Evolutionary conservation across 305 asterid species (phyloP).

Genomic region (Ruellia speciosa): DNA sequence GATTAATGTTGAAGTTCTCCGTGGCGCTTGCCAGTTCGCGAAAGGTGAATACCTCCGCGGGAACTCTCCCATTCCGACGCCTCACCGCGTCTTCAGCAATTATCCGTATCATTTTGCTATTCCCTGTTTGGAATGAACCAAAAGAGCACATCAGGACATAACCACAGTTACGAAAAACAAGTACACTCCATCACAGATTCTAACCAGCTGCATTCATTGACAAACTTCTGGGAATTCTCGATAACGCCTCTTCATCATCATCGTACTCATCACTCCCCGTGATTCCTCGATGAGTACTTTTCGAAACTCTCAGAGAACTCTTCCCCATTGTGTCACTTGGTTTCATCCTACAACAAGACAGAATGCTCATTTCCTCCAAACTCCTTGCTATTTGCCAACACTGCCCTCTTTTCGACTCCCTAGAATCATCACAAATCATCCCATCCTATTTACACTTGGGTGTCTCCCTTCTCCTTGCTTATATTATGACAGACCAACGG

Average conservation of each 20-base stretch:
- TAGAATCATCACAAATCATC: neutral
- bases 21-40: constrained; percentile 79
- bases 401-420: neutral
- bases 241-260: constrained; percentile 24
- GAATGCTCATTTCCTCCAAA: constrained; percentile 39
- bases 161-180: neutral
- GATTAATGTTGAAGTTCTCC: constrained; percentile 59
- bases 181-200: neutral
- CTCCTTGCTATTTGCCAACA: neutral
- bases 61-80: constrained; percentile 36
- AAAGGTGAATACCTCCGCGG: constrained; percentile 66
- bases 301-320: constrained; percentile 43
- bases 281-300: constrained; percentile 37
- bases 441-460: neutral
- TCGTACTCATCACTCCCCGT: constrained; percentile 17
- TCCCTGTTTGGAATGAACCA: constrained; percentile 22
- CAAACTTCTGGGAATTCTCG: constrained; percentile 38
- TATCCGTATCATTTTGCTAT: constrained; percentile 40
- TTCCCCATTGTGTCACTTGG: constrained; percentile 38
- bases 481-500: neutral
- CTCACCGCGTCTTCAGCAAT: constrained; percentile 42
- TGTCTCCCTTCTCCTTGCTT: neutral
- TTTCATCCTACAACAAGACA: constrained; percentile 38
- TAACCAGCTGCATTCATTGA: constrained; percentile 51
- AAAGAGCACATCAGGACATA: neutral